A percentile compares a stretch with the other conserved stretches of the same genome.
phyloP scores from a whole-genome alignment of 306 rosid genomes.

The Acacia melanoxylon region DNA sequence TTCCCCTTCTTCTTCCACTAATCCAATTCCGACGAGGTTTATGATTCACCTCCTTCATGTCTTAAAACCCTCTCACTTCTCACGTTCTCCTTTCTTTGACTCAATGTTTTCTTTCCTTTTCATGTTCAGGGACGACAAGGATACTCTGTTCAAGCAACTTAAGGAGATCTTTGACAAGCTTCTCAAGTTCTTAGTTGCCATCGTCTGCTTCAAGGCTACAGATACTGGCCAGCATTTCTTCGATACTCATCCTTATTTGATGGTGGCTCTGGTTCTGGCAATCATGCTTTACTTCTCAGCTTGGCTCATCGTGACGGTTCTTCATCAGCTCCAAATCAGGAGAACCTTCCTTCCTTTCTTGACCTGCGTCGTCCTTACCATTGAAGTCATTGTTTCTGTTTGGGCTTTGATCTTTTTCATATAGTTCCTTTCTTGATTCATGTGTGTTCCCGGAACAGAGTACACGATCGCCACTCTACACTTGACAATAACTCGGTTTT shows the following conservation, averaged over 20 bases:
- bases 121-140: slow-evolving; percentile 7
- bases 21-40: background rate
- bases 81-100: background rate
- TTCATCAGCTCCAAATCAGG: background rate
- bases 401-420: background rate
- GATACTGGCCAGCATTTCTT: background rate
- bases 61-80: background rate
- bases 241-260: background rate
- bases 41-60: background rate
- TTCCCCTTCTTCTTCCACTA: too few relatives aligned
- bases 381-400: background rate
- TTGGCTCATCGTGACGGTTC: background rate
- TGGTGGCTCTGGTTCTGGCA: background rate
- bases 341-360: background rate
- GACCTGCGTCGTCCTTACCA: background rate
- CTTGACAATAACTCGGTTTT: background rate
- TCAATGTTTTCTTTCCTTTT: background rate
- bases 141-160: background rate
- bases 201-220: background rate
- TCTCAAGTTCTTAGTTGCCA: background rate
- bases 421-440: background rate
- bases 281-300: slow-evolving; percentile 23
- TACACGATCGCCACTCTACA: background rate
- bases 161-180: background rate
- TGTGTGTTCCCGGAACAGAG: background rate